A percentile compares a stretch with the other conserved stretches of the same genome.
Evolutionary conservation across 352 stramenopile genomes (phyloP).

Genomic region (Phytophthora idaei): DNA sequence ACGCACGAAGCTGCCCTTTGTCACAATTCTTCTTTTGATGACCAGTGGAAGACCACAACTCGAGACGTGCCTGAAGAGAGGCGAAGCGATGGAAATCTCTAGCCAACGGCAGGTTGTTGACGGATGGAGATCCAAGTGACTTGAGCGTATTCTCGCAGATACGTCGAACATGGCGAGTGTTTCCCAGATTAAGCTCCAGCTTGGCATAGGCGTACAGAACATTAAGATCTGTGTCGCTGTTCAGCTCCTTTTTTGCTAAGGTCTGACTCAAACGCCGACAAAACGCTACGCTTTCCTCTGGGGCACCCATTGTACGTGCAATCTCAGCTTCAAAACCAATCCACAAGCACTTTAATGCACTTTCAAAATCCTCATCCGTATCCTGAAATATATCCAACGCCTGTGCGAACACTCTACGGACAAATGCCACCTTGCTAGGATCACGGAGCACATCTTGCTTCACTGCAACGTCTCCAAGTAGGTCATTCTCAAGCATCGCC

Average conservation of each 20-base stretch:
- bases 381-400: constrained; percentile 29
- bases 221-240: constrained; percentile 23
- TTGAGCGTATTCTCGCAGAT: constrained; percentile 65
- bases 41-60: constrained; percentile 32
- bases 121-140: constrained; percentile 22
- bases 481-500: constrained; percentile 26
- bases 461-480: constrained; percentile 36
- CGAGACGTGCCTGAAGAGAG: constrained; percentile 52
- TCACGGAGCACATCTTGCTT: constrained; percentile 30
- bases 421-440: constrained; percentile 49
- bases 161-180: constrained; percentile 49
- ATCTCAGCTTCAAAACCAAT: constrained; percentile 56
- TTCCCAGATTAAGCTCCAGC: constrained; percentile 52
- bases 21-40: constrained; percentile 14
- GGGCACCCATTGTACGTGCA: not conserved
- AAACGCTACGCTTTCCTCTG: constrained; percentile 16
- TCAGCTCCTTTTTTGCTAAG: constrained; percentile 23
- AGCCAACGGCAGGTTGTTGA: constrained; percentile 5
- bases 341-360: constrained; percentile 48
- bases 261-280: constrained; percentile 44
- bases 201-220: constrained; percentile 61
- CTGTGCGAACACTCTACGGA: constrained; percentile 45
- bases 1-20: constrained; percentile 10
- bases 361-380: constrained; percentile 18
- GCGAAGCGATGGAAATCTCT: constrained; percentile 57